Percentiles rank a stretch among this genome's conserved stretches.
phyloP scores from a whole-genome alignment of 2,329 filamentous ascomycete genomes.

The Penicillium sp. region DNA sequence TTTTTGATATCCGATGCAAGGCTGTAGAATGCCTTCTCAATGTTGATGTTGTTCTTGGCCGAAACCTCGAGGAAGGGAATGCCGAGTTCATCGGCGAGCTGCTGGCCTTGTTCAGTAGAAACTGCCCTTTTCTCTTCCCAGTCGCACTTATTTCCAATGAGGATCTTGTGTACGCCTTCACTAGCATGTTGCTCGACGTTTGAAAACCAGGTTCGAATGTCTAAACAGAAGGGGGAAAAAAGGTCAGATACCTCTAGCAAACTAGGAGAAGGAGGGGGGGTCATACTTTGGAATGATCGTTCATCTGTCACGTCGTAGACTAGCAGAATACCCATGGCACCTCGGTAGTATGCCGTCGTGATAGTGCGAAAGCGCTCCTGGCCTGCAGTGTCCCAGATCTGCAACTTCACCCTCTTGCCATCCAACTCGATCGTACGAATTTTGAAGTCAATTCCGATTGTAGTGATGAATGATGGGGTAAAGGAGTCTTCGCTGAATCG shows the following conservation, averaged over 20 bases:
- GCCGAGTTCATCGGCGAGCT: constrained; percentile 85
- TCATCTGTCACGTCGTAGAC: constrained; percentile 98
- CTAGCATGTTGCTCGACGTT: constrained; percentile 97
- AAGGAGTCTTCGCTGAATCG: constrained; percentile 97
- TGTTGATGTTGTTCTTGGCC: constrained; percentile 98
- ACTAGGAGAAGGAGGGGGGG: neutral
- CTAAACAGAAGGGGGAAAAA: constrained; percentile 39
- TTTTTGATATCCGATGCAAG: constrained; percentile 97
- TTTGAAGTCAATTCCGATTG: constrained; percentile 99
- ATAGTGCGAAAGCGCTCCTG: constrained; percentile 98
- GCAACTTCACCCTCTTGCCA: constrained; percentile 95
- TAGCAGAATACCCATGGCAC: constrained; percentile 93
- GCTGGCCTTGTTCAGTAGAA: constrained; percentile 84
- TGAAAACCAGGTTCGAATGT: constrained; percentile 98
- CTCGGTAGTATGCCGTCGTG: constrained; percentile 96
- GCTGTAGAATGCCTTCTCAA: constrained; percentile 96
- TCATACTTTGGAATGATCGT: constrained; percentile 85
- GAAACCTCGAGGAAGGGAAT: constrained; percentile 98
- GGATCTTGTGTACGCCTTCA: constrained; percentile 98
- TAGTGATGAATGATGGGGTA: constrained; percentile 95
- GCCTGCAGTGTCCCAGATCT: constrained; percentile 98
- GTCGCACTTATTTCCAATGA: constrained; percentile 99
- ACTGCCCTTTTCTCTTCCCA: constrained; percentile 98
- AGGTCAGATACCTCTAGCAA: neutral
- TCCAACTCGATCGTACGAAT: constrained; percentile 98